Percentiles rank a stretch among this genome's conserved stretches.
Evolutionary conservation across 768 basidiomycete genomes (phyloP).

Genomic region (Suillus placidus): DNA sequence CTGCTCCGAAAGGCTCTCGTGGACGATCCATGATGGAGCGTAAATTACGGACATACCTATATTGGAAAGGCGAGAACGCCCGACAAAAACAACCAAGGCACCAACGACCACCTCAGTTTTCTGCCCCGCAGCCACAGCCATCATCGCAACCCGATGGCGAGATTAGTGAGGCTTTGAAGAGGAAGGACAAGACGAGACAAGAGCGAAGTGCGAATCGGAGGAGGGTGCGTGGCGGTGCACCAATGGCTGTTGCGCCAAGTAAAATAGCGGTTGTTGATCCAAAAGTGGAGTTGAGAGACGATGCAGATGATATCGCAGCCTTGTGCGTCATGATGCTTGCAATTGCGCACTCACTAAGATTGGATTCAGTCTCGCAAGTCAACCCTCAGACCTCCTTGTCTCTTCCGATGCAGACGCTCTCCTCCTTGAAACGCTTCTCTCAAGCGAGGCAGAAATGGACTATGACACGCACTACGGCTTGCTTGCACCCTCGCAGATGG

Average conservation of each 20-base stretch:
- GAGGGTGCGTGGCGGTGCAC: slow-evolving; percentile 75
- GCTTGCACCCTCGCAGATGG: slow-evolving; percentile 73
- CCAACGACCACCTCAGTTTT: not conserved
- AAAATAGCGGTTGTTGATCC: slow-evolving; percentile 14
- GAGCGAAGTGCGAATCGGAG: slow-evolving; percentile 66
- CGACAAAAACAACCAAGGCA: slow-evolving; percentile 25
- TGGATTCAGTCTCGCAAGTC: slow-evolving; percentile 22
- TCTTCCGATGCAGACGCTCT: slow-evolving; percentile 23
- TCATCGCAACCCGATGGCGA: slow-evolving; percentile 35
- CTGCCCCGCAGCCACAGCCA: slow-evolving; percentile 17
- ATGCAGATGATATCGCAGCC: slow-evolving; percentile 48
- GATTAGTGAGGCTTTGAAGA: slow-evolving; percentile 74
- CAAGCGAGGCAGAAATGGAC: slow-evolving; percentile 47
- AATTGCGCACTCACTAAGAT: not conserved
- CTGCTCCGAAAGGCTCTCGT: slow-evolving; percentile 58
- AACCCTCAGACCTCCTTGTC: slow-evolving; percentile 19
- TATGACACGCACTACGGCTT: slow-evolving; percentile 84
- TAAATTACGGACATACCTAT: slow-evolving; percentile 72
- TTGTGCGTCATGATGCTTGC: slow-evolving; percentile 48
- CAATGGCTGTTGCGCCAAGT: slow-evolving; percentile 20
- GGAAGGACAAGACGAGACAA: slow-evolving; percentile 69
- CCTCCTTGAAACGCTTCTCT: slow-evolving; percentile 28
- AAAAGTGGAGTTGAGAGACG: slow-evolving; percentile 21
- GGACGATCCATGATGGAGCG: slow-evolving; percentile 81
- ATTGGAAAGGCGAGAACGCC: slow-evolving; percentile 68